Conservation (phyloP, 352 stramenopile genomes). For the Pythium oligandrum region DNA sequence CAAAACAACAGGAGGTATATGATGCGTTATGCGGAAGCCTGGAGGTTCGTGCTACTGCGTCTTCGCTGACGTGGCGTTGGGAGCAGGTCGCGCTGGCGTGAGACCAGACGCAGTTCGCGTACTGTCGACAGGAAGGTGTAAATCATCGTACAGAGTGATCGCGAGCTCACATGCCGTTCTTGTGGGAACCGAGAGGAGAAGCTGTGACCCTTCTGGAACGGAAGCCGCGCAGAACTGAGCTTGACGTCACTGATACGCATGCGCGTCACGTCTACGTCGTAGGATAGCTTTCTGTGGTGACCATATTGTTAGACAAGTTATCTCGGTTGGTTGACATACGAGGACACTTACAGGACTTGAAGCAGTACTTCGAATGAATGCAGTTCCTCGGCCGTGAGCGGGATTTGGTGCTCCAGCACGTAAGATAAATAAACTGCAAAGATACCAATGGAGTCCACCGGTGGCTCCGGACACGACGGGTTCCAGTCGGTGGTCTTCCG, state of each 20-base stretch:
- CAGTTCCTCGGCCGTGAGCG: constrained; percentile 61
- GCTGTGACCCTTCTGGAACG: too few species aligned
- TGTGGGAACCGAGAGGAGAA: neutral
- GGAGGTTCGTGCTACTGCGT: too few species aligned
- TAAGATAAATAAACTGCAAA: constrained; percentile 77
- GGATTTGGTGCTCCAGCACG: constrained; percentile 40
- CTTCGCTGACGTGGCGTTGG: constrained; percentile 2
- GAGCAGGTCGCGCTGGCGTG: constrained; percentile 70
- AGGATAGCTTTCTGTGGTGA: constrained; percentile 16
- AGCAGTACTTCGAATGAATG: constrained; percentile 67
- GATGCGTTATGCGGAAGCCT: too few species aligned
- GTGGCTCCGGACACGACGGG: constrained; percentile 45
- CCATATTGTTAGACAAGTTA: neutral
- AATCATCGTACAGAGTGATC: constrained; percentile 15
- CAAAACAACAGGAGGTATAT: too few species aligned
- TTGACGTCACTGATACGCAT: constrained; percentile 16
- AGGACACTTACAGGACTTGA: constrained; percentile 72
- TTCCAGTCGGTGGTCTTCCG: constrained; percentile 49
- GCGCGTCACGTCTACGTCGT: constrained; percentile 10
- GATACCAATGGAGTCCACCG: constrained; percentile 76
- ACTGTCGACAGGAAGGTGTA: constrained; percentile 73
- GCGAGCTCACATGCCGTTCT: neutral
- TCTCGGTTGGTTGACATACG: neutral
- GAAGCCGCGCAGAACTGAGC: too few species aligned
- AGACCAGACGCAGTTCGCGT: constrained; percentile 71